phyloP scores from a whole-genome alignment of 148 eudicot species.

The Rhododendron mucronatum region DNA sequence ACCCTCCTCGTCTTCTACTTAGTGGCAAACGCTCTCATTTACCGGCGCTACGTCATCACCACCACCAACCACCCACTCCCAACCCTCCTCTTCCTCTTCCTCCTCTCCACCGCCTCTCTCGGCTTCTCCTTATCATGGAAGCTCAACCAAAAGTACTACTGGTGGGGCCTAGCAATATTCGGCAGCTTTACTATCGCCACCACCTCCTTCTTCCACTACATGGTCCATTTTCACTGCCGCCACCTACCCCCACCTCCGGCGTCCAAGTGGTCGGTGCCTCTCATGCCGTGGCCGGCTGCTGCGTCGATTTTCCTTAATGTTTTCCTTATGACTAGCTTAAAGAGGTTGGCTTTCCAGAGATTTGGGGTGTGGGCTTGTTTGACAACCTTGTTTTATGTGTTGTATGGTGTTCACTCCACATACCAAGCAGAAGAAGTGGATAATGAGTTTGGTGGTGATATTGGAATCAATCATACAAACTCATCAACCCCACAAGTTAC shows the following conservation, averaged over 20 bases:
- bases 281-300: slow-evolving; percentile 86
- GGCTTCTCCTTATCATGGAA: slow-evolving; percentile 60
- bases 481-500: slow-evolving; percentile 26
- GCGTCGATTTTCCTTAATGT: slow-evolving; percentile 59
- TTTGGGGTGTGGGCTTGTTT: slow-evolving; percentile 66
- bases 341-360: slow-evolving; percentile 40
- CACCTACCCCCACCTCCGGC: neutral
- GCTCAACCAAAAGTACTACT: slow-evolving; percentile 24
- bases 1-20: slow-evolving; percentile 80
- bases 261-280: slow-evolving; percentile 50
- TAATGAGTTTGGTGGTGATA: slow-evolving; percentile 20
- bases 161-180: slow-evolving; percentile 41
- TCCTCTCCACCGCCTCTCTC: slow-evolving; percentile 47
- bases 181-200: slow-evolving; percentile 26
- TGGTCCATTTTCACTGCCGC: slow-evolving; percentile 19
- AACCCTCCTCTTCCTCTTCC: slow-evolving; percentile 46
- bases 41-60: slow-evolving; percentile 50
- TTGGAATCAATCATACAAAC: slow-evolving; percentile 18
- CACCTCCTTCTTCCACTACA: slow-evolving; percentile 45
- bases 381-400: slow-evolving; percentile 50
- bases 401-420: slow-evolving; percentile 75
- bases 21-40: slow-evolving; percentile 78
- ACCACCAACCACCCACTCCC: slow-evolving; percentile 33
- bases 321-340: slow-evolving; percentile 62
- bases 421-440: slow-evolving; percentile 49